A percentile compares a stretch with the other conserved stretches of the same genome.
These are phyloP conservation scores for Orbilia oligospora DNA, from an alignment of 2,329 filamentous ascomycete species.

Conservation along the genomic window DNA sequence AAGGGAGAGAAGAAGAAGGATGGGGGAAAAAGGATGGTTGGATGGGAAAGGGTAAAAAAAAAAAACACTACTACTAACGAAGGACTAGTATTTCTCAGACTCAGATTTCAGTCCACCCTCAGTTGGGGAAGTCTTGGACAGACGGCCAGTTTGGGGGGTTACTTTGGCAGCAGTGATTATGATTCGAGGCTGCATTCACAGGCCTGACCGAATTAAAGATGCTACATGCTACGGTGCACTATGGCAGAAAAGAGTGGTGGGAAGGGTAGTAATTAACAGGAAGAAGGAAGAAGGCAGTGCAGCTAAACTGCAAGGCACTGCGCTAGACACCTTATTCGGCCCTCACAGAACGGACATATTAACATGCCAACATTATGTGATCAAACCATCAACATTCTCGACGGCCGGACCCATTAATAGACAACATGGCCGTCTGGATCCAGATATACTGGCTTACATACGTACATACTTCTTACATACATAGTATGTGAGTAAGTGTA, in stretches of 20 bases:
- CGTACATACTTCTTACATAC: background rate
- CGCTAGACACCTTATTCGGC: constrained; percentile 29
- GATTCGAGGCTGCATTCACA: constrained; percentile 35
- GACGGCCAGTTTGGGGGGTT: constrained; percentile 35
- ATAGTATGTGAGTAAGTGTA: background rate
- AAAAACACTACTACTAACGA: constrained; percentile 24
- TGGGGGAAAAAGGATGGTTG: constrained; percentile 23
- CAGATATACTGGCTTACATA: background rate
- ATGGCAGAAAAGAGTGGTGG: constrained; percentile 33
- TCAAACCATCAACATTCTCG: constrained; percentile 25
- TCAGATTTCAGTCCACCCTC: constrained; percentile 30
- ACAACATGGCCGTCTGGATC: background rate
- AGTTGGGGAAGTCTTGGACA: constrained; percentile 32
- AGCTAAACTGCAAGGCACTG: constrained; percentile 34
- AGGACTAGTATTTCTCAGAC: constrained; percentile 20
- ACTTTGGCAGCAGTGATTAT: constrained; percentile 33
- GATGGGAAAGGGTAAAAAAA: constrained; percentile 15
- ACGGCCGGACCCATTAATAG: constrained; percentile 3
- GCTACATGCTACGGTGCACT: constrained; percentile 31
- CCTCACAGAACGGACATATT: constrained; percentile 32
- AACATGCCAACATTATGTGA: constrained; percentile 32
- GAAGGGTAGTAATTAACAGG: constrained; percentile 26
- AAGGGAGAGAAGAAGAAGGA: constrained; percentile 19
- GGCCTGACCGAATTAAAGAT: constrained; percentile 34
- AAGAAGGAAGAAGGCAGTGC: constrained; percentile 29